Conservation (phyloP, 768 basidiomycete species). For the Boletus rubroflammeus region DNA sequence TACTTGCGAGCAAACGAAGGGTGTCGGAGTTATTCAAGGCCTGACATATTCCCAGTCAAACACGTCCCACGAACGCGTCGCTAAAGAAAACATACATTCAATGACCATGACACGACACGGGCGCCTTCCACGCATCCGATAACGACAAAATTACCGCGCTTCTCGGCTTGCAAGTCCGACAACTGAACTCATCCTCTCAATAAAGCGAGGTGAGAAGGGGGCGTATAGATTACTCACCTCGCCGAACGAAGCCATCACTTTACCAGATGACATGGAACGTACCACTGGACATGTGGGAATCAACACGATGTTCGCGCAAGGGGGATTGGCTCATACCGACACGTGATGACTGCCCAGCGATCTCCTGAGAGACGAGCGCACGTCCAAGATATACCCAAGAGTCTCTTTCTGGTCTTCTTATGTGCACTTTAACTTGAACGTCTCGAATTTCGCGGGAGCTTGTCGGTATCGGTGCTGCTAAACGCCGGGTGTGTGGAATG, state of each 20-base stretch:
- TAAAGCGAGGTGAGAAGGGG: neutral
- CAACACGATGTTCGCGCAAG: constrained; percentile 2
- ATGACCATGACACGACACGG: constrained; percentile 79
- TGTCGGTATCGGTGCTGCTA: constrained; percentile 24
- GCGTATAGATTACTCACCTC: constrained; percentile 46
- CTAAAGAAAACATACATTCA: constrained; percentile 56
- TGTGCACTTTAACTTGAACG: constrained; percentile 81
- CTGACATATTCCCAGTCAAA: constrained; percentile 36
- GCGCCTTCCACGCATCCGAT: constrained; percentile 72
- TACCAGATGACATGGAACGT: constrained; percentile 57
- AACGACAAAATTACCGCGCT: constrained; percentile 84
- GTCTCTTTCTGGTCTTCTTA: constrained; percentile 73
- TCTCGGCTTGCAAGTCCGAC: constrained; percentile 78
- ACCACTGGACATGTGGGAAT: constrained; percentile 17
- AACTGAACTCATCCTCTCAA: constrained; percentile 35
- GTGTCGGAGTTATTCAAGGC: constrained; percentile 83
- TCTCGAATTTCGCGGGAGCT: constrained; percentile 63
- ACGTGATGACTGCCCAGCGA: constrained; percentile 71
- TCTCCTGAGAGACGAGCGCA: constrained; percentile 71
- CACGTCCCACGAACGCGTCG: constrained; percentile 1
- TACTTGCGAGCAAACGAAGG: constrained; percentile 73
- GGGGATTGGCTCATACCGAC: constrained; percentile 54
- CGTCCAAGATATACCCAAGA: constrained; percentile 81
- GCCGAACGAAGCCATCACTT: constrained; percentile 64
- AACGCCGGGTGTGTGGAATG: neutral